Percentiles rank a stretch among this genome's conserved stretches.
phyloP scores from a whole-genome alignment of 805 yeast genomes.

The Wickerhamiella parazyma region DNA sequence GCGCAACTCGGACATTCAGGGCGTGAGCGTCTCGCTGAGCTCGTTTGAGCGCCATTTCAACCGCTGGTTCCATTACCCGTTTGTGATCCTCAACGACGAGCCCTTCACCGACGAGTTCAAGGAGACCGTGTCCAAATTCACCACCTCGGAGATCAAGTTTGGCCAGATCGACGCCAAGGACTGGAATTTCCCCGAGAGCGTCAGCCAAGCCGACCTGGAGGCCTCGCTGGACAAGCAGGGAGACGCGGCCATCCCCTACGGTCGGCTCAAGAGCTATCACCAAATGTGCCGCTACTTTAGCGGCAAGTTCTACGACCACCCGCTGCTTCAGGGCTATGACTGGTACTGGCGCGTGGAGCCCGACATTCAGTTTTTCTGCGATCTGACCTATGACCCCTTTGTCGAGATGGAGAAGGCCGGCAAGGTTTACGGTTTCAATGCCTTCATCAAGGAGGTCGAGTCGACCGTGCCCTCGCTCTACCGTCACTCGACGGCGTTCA shows the following conservation, averaged over 20 bases:
- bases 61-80: conserved; percentile 88
- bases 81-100: conserved; percentile 77
- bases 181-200: conserved; percentile 58
- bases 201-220: conserved; percentile 32
- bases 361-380: conserved; percentile 78
- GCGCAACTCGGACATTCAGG: conserved; percentile 63
- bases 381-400: conserved; percentile 84
- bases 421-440: conserved; percentile 76
- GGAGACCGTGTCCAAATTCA: conserved; percentile 34
- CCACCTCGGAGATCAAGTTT: conserved; percentile 54
- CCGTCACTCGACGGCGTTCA: conserved; percentile 51
- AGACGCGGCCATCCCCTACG: conserved; percentile 73
- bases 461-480: conserved; percentile 77
- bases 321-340: conserved; percentile 51
- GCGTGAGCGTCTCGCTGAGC: conserved; percentile 58
- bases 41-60: conserved; percentile 80
- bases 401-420: conserved; percentile 53
- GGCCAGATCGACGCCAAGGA: conserved; percentile 44
- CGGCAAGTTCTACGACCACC: conserved; percentile 71
- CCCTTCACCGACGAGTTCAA: conserved; percentile 57
- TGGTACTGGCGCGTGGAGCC: conserved; percentile 99
- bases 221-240: conserved; percentile 63
- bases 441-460: conserved; percentile 60
- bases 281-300: conserved; percentile 92
- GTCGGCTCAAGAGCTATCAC: conserved; percentile 69